phyloP scores from a whole-genome alignment of 306 rosid genomes.

The Dryas drummondii region DNA sequence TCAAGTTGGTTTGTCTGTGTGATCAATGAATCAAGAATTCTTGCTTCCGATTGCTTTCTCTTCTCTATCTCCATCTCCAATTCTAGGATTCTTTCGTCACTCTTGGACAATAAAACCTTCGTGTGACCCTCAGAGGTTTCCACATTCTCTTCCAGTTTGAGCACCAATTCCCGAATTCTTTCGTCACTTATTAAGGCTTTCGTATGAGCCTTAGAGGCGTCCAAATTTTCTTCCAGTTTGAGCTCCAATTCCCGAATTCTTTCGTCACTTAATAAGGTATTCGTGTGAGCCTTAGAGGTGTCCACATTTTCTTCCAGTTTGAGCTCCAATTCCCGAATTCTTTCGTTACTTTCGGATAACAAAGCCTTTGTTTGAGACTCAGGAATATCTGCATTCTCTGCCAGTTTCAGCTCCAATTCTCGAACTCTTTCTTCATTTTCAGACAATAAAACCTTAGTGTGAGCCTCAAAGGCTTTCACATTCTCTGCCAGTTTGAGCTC shows the following conservation, averaged over 20 bases:
- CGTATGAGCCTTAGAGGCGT: slow-evolving; percentile 40
- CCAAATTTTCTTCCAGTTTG: slow-evolving; percentile 15
- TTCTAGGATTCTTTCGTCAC: slow-evolving; percentile 37
- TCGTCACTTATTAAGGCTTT: slow-evolving; percentile 27
- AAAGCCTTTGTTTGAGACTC: not conserved
- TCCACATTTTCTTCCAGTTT: slow-evolving; percentile 14
- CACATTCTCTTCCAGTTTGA: slow-evolving; percentile 13
- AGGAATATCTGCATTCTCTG: slow-evolving; percentile 1
- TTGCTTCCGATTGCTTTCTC: slow-evolving; percentile 52
- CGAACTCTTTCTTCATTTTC: not conserved
- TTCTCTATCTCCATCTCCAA: slow-evolving; percentile 46
- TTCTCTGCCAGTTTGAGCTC: slow-evolving; percentile 4
- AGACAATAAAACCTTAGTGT: not conserved
- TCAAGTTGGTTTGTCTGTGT: slow-evolving; percentile 64
- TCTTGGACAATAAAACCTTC: slow-evolving; percentile 26
- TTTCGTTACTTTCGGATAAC: not conserved
- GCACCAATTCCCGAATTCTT: slow-evolving; percentile 46
- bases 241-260: slow-evolving; percentile 45
- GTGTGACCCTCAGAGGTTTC: slow-evolving; percentile 41
- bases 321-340: slow-evolving; percentile 9
- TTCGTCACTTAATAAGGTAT: slow-evolving; percentile 27
- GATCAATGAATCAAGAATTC: slow-evolving; percentile 51
- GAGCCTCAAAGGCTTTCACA: not conserved
- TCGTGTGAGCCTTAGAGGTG: slow-evolving; percentile 36
- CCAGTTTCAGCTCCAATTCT: slow-evolving; percentile 7